Percentiles rank a stretch among this genome's conserved stretches.
These are phyloP conservation scores for Pleurotus giganteus DNA, from an alignment of 768 basidiomycete species.

Conservation along the genomic window DNA sequence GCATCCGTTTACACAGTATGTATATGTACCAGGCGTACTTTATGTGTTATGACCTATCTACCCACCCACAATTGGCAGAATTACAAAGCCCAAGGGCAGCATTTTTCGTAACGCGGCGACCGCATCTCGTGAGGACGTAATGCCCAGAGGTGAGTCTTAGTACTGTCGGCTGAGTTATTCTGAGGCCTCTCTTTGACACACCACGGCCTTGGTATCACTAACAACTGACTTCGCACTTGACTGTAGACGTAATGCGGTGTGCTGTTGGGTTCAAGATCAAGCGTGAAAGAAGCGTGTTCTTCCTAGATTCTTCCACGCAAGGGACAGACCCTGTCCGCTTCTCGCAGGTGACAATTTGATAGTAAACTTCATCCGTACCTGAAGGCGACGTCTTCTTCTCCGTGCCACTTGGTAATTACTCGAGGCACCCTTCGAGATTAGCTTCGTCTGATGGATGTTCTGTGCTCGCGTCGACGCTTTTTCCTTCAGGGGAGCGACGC, in stretches of 20 bases:
- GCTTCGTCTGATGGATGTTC: too few species aligned
- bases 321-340: neutral
- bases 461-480: too few species aligned
- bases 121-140: too few species aligned
- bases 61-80: neutral
- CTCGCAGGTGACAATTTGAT: neutral
- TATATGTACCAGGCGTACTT: slow-evolving; percentile 26
- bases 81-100: neutral
- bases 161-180: neutral
- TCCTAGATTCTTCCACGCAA: too few species aligned
- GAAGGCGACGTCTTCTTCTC: neutral
- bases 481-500: too few species aligned
- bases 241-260: neutral
- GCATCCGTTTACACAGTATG: slow-evolving; percentile 14
- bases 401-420: neutral
- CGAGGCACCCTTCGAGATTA: too few species aligned
- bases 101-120: too few species aligned
- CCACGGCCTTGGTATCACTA: neutral
- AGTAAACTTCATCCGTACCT: neutral
- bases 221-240: neutral
- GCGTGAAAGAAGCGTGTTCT: too few species aligned
- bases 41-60: slow-evolving; percentile 8
- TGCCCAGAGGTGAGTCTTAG: too few species aligned
- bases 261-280: too few species aligned
- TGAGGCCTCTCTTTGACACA: neutral